Percentiles rank a stretch among this genome's conserved stretches.
phyloP scores from a whole-genome alignment of 768 basidiomycete genomes.

The Leccinum aurantiacum region DNA sequence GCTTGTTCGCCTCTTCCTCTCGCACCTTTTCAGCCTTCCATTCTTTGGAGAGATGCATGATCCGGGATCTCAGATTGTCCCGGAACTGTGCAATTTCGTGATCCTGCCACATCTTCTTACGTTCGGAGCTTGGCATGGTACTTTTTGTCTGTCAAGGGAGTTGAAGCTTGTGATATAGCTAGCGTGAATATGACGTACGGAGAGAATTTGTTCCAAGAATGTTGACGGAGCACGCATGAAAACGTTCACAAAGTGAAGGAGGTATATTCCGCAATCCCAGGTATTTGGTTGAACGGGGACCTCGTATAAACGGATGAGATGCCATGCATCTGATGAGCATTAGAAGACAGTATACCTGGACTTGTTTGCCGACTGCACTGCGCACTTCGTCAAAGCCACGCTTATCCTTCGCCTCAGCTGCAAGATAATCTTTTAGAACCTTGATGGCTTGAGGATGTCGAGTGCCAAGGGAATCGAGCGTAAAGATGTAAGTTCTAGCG shows the following conservation, averaged over 20 bases:
- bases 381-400: slow-evolving; percentile 39
- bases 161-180: neutral
- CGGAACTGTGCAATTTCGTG: slow-evolving; percentile 47
- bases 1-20: slow-evolving; percentile 34
- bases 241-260: slow-evolving; percentile 80
- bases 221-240: slow-evolving; percentile 65
- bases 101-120: slow-evolving; percentile 54
- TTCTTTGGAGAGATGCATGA: slow-evolving; percentile 48
- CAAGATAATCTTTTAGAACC: slow-evolving; percentile 65
- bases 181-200: slow-evolving; percentile 12
- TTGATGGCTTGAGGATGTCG: slow-evolving; percentile 66
- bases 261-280: slow-evolving; percentile 90
- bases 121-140: slow-evolving; percentile 36
- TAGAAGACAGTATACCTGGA: slow-evolving; percentile 42
- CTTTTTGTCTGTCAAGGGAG: slow-evolving; percentile 31
- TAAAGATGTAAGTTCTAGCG: slow-evolving; percentile 75
- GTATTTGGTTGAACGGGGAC: slow-evolving; percentile 88
- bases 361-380: slow-evolving; percentile 47
- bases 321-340: neutral
- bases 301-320: slow-evolving; percentile 38
- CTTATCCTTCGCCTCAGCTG: slow-evolving; percentile 78
- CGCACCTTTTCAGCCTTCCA: slow-evolving; percentile 49
- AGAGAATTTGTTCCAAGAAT: slow-evolving; percentile 51
- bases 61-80: slow-evolving; percentile 41
- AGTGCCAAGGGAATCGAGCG: slow-evolving; percentile 83